These are phyloP conservation scores for Wickerhamomyces xylosicus DNA, from an alignment of 805 yeast genomes.

Conservation along the genomic window DNA sequence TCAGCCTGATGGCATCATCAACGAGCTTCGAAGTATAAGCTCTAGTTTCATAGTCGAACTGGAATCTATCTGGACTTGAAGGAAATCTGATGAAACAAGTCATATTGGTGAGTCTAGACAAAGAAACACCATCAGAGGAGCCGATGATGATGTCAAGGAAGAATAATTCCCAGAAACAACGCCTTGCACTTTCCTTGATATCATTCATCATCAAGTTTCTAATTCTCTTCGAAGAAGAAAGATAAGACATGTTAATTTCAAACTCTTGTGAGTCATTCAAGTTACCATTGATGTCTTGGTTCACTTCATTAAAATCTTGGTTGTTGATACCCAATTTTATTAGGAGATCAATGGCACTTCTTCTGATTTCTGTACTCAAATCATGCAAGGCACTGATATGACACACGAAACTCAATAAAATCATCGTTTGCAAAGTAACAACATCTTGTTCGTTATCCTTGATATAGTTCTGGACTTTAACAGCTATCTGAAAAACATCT, in stretches of 20 bases:
- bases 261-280: background rate
- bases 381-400: constrained; percentile 45
- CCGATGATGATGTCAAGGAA: constrained; percentile 43
- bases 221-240: constrained; percentile 12
- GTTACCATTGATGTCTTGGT: constrained; percentile 18
- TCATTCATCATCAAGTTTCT: constrained; percentile 10
- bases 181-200: constrained; percentile 24
- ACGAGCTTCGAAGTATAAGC: constrained; percentile 37
- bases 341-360: constrained; percentile 29
- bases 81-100: constrained; percentile 32
- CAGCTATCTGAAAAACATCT: constrained; percentile 27
- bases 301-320: constrained; percentile 24
- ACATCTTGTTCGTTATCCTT: constrained; percentile 27
- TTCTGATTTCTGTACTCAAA: constrained; percentile 31
- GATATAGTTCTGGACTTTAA: constrained; percentile 21
- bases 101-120: constrained; percentile 27
- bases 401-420: constrained; percentile 31
- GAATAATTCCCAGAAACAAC: constrained; percentile 42
- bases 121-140: constrained; percentile 39
- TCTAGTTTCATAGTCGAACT: constrained; percentile 37
- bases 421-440: constrained; percentile 30
- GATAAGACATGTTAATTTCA: constrained; percentile 6
- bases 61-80: constrained; percentile 20
- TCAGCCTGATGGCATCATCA: constrained; percentile 37
- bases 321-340: constrained; percentile 27